These are phyloP conservation scores for Biscogniauxia marginata DNA, from an alignment of 2,329 filamentous ascomycete genomes.

Conservation along the genomic window DNA sequence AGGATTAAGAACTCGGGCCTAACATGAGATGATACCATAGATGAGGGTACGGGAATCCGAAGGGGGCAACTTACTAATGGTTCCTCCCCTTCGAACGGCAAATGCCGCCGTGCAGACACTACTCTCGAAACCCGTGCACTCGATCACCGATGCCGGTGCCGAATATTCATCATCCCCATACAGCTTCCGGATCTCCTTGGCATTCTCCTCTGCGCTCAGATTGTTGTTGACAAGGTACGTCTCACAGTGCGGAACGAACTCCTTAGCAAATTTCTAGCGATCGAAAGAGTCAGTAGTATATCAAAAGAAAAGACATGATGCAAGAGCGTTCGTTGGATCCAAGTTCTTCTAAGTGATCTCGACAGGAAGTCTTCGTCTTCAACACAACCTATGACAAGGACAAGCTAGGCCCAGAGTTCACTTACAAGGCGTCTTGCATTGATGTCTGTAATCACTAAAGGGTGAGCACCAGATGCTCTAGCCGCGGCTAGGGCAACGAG, in stretches of 20 bases:
- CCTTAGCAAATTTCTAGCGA: conserved; percentile 50
- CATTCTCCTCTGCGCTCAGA: conserved; percentile 48
- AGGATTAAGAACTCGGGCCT: conserved; percentile 1
- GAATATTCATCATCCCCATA: conserved; percentile 53
- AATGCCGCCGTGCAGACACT: conserved; percentile 60
- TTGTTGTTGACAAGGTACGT: conserved; percentile 53
- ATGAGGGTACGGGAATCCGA: neutral
- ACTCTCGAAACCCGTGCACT: conserved; percentile 66
- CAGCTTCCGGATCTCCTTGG: conserved; percentile 49
- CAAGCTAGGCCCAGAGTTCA: neutral
- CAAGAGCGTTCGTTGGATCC: neutral
- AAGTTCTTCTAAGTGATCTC: neutral
- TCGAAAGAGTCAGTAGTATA: neutral
- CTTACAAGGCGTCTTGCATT: conserved; percentile 48
- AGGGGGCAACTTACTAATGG: conserved; percentile 39
- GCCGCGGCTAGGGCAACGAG: conserved; percentile 57
- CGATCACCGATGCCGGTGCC: conserved; percentile 58
- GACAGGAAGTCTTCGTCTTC: neutral
- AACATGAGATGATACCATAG: neutral
- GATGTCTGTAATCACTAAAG: conserved; percentile 63
- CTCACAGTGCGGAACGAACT: conserved; percentile 52
- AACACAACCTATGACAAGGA: neutral
- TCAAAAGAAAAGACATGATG: too few species aligned
- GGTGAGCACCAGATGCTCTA: conserved; percentile 61
- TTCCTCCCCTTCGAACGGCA: conserved; percentile 56